Conservation (phyloP, 768 basidiomycete genomes). For the Leccinum sublutescens region DNA sequence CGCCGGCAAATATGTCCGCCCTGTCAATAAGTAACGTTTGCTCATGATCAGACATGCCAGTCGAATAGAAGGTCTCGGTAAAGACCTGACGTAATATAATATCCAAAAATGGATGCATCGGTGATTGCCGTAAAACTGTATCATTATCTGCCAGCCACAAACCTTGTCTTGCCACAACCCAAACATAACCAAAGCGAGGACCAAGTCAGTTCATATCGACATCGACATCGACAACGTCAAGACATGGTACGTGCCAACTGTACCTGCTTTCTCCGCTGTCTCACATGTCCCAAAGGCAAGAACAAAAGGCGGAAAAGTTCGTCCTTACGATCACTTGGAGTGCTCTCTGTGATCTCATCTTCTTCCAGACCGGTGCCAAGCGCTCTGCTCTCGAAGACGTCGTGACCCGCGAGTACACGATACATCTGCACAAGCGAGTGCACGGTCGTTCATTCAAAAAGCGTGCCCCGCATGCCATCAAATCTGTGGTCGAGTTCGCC, state of each 20-base stretch:
- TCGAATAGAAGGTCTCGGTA: too few species aligned
- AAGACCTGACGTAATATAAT: too few species aligned
- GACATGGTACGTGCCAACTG: slow-evolving; percentile 54
- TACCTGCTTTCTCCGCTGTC: slow-evolving; percentile 1
- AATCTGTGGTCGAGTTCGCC: slow-evolving; percentile 90
- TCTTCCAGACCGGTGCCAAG: slow-evolving; percentile 62
- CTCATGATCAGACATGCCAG: neutral
- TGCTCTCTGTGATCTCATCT: neutral
- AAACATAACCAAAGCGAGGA: slow-evolving; percentile 36
- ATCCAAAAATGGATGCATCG: slow-evolving; percentile 17
- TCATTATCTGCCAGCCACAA: slow-evolving; percentile 49
- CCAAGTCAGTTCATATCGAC: slow-evolving; percentile 45
- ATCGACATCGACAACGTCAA: slow-evolving; percentile 60
- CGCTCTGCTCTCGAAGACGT: slow-evolving; percentile 98
- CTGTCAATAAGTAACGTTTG: neutral
- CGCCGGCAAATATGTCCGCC: neutral
- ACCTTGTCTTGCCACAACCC: slow-evolving; percentile 49
- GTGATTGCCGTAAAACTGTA: slow-evolving; percentile 38
- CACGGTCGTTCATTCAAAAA: slow-evolving; percentile 96
- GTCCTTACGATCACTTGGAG: slow-evolving; percentile 26
- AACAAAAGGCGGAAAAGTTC: slow-evolving; percentile 32
- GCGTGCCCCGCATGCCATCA: slow-evolving; percentile 95
- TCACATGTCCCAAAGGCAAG: slow-evolving; percentile 39
- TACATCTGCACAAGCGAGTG: slow-evolving; percentile 94
- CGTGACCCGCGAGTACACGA: slow-evolving; percentile 98